A percentile compares a stretch with the other conserved stretches of the same genome.
These are phyloP conservation scores for Isabelozyma heimii DNA, from an alignment of 805 yeast genomes.

Conservation along the genomic window DNA sequence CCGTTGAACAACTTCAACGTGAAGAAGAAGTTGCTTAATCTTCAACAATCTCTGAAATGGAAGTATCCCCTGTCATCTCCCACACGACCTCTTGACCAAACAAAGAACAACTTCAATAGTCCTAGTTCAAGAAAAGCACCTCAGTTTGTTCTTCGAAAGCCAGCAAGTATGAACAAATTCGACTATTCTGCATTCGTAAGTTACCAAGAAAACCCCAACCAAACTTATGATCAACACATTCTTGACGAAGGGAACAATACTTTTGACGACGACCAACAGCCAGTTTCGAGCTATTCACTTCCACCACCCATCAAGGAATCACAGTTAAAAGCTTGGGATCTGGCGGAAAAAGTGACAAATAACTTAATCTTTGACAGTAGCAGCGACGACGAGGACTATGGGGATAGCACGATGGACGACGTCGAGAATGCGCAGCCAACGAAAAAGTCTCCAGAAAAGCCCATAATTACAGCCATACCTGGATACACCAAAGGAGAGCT, in stretches of 20 bases:
- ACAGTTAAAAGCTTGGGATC: conserved; percentile 45
- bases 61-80: conserved; percentile 1
- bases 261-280: not conserved
- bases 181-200: conserved; percentile 35
- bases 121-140: conserved; percentile 1
- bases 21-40: conserved; percentile 35
- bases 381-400: conserved; percentile 20
- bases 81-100: not conserved
- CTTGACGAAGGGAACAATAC: not conserved
- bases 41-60: conserved; percentile 35
- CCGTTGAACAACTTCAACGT: conserved; percentile 24
- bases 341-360: conserved; percentile 37
- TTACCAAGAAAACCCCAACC: conserved; percentile 13
- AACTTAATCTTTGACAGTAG: conserved; percentile 34
- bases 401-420: conserved; percentile 7
- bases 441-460: not conserved
- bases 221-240: conserved; percentile 7
- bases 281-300: conserved; percentile 1
- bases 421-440: not conserved
- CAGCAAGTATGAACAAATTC: conserved; percentile 28
- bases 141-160: conserved; percentile 29
- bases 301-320: conserved; percentile 38
- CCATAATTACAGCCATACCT: conserved; percentile 30
- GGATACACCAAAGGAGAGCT: conserved; percentile 39
- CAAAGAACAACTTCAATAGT: conserved; percentile 1